Conservation (phyloP, 169 alveolate species). For the Eimeria necatrix region DNA sequence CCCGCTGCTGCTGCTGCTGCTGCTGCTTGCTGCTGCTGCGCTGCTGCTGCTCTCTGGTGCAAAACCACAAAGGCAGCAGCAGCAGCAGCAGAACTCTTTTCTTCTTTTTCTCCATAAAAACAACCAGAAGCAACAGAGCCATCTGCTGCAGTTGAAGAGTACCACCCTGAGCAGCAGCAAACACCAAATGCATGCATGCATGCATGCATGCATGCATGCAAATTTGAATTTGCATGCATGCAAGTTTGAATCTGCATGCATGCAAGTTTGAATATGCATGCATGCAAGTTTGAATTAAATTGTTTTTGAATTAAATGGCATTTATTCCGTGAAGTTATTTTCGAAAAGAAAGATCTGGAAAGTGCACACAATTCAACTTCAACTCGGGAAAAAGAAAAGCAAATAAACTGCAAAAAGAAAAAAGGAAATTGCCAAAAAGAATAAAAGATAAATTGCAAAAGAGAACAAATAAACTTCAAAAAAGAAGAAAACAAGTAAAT, state of each 20-base stretch:
- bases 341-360: too few relatives aligned
- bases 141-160: neutral
- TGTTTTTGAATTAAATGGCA: neutral
- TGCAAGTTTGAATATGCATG: too few relatives aligned
- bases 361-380: neutral
- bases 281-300: neutral
- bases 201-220: too few relatives aligned
- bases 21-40: neutral
- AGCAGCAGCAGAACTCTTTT: neutral
- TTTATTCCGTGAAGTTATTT: neutral
- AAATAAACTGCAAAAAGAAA: too few relatives aligned
- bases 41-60: neutral
- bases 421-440: neutral
- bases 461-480: neutral
- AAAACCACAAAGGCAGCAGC: conserved; percentile 47
- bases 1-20: neutral
- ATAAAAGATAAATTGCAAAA: too few relatives aligned
- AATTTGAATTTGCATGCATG: too few relatives aligned
- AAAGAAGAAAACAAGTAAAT: neutral
- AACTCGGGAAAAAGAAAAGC: neutral
- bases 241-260: too few relatives aligned
- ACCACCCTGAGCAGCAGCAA: conserved; percentile 61
- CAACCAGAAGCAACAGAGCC: conserved; percentile 35
- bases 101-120: conserved; percentile 48
- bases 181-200: neutral